A percentile compares a stretch with the other conserved stretches of the same genome.
These are phyloP conservation scores for Pterulicium gracile DNA, from an alignment of 1,284 basidiomycete species.

Conservation along the genomic window DNA sequence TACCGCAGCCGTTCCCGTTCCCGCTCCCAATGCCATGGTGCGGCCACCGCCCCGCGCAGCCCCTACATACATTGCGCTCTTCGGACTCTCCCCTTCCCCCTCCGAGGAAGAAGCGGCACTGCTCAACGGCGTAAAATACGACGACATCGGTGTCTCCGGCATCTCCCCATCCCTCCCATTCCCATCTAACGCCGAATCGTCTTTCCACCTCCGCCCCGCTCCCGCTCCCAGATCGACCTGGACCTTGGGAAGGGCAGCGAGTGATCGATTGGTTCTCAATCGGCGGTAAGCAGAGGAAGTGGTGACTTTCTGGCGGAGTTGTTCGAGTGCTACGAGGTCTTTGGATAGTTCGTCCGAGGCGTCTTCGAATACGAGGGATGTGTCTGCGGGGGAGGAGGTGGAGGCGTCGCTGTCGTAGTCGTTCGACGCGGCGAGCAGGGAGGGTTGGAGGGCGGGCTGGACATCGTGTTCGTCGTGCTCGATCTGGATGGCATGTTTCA, in stretches of 20 bases:
- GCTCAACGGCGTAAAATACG: background rate
- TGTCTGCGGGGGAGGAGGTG: slow-evolving; percentile 16
- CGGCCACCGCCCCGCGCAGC: too few relatives aligned
- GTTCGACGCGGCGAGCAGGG: background rate
- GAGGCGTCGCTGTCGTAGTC: background rate
- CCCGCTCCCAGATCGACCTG: slow-evolving; percentile 15
- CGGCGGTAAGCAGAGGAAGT: slow-evolving; percentile 44
- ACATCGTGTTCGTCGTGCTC: too few relatives aligned
- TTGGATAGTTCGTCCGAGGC: slow-evolving; percentile 44
- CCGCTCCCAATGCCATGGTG: too few relatives aligned
- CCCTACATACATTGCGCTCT: background rate
- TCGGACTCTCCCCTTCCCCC: background rate
- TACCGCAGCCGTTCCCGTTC: too few relatives aligned
- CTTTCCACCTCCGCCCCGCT: background rate
- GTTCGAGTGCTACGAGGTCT: slow-evolving; percentile 54
- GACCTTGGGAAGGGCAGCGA: slow-evolving; percentile 34
- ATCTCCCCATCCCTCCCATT: background rate
- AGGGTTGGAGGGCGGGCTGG: background rate
- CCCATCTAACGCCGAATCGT: background rate
- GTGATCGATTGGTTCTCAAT: slow-evolving; percentile 59
- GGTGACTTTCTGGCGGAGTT: slow-evolving; percentile 56
- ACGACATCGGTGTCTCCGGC: background rate
- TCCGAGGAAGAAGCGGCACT: too few relatives aligned
- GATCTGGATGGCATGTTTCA: background rate
- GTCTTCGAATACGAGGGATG: slow-evolving; percentile 1